A percentile compares a stretch with the other conserved stretches of the same genome.
Evolutionary conservation across 768 basidiomycete genomes (phyloP).

Genomic region (Tulasnella sp.): DNA sequence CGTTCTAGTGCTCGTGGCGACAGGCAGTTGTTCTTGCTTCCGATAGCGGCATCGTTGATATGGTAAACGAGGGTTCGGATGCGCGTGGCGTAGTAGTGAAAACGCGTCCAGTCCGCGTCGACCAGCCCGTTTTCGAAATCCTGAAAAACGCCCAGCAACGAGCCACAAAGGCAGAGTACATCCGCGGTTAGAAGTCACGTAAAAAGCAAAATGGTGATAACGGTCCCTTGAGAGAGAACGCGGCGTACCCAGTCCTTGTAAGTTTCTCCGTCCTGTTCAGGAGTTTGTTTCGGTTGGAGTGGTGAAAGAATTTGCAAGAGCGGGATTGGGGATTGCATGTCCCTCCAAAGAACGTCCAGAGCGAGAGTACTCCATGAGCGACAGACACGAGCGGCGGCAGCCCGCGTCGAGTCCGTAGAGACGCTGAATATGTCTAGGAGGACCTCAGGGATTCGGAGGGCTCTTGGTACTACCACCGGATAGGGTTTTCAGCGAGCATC

Average conservation of each 20-base stretch:
- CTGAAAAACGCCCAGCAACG: background rate
- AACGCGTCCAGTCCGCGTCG: background rate
- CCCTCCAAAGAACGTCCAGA: constrained; percentile 4
- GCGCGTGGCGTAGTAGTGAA: too few species aligned
- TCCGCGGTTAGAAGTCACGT: background rate
- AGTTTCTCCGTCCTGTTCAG: background rate
- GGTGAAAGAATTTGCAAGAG: constrained; percentile 19
- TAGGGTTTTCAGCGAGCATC: background rate
- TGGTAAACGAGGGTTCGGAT: too few species aligned
- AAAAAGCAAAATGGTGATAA: background rate
- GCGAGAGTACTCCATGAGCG: constrained; percentile 4
- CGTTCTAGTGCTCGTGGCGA: background rate
- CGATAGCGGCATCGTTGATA: too few species aligned
- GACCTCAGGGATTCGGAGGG: background rate
- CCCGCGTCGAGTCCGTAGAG: background rate
- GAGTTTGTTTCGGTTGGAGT: background rate
- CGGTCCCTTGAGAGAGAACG: background rate
- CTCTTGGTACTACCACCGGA: background rate
- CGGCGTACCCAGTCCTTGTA: background rate
- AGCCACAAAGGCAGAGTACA: background rate
- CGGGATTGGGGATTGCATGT: background rate
- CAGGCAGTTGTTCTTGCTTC: too few species aligned
- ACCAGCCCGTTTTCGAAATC: background rate
- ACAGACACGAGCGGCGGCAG: constrained; percentile 4
- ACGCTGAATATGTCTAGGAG: constrained; percentile 1